Base-by-base conservation (phyloP, 768 basidiomycete species). In the Sistotremastrum suecicum region DNA sequence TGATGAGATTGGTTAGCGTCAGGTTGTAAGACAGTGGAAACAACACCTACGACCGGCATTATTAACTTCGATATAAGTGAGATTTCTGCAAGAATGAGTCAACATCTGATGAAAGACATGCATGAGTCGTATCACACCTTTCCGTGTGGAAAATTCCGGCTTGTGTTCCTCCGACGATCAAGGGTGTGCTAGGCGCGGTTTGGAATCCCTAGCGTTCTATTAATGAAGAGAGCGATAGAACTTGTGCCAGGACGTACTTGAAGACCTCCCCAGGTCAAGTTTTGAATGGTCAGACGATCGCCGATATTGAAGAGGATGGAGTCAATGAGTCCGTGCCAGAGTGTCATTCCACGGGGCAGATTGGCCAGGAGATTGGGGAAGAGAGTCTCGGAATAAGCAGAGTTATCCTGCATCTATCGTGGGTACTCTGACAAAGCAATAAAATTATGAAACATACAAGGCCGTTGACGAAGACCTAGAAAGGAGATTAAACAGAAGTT, bases 241-340 rank as follows among this genome's bases (percentile, higher is more conserved):
- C 8, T 5, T 5, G 32, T 33, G 28, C 45, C 5, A 33, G 12
- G 10, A 30, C 3, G 4, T 20, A 46, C 39, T 40, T 50, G 44
- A 3, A 32, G n/a, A 4, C 45, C 44, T 7, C 39, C 45, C 48
- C 48, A 45, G 11, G 44, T 45, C 9, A 50, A 34, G 7, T 41
- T 46, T 41, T 50, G 48, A 5, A 50, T 46, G 1, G 48, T 50
- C 9, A 50, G 39, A n/a, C 48, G 45, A 8, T 46, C 43, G 6
- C 48, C 48, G 4, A 43, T 39, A 11, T 41, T 42, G 9, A 50
- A 42, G 10, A 50, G 39, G n/a, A 50, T 32, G 1, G 34, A 34
- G 39, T 50, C 48, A 33, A 46, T 41, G 37, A 50, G 34, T 4
- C 48, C 48, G 39, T 50, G 48, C 48, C 48, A 50, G 33, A 50